Evolutionary conservation across 257 asterid genomes (phyloP), one percentile per base, ranked within the genome.

Genomic region (Lycium barbarum): DNA sequence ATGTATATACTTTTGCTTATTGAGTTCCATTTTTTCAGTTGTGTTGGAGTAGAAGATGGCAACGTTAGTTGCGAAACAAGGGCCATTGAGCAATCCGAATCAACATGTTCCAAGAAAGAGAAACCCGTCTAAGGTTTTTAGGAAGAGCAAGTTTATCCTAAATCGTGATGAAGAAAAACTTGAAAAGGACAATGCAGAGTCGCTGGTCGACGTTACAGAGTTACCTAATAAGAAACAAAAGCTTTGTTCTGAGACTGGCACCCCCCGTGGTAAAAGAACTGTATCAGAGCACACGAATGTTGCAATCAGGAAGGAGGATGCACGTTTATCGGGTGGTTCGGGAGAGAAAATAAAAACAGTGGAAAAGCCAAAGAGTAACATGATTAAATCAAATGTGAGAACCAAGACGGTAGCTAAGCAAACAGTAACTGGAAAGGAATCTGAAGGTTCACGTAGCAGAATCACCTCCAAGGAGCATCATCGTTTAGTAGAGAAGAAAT

Each of bases 81-180:
- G 89, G 47, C 85, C 68, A 40, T 85, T 84, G 35, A 87, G 79
- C 70, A 43, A n/a, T 51, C 68, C 33, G 81, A 45, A 73, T 58
- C 83, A 84, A 38, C 73, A 90, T 62, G 84, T 83, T 81, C 80
- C 87, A 59, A 86, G 88, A 49, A 86, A 74, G 74, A 86, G 86
- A 51, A 87, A 55, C 72, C 86, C 18, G 59, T 81, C 92, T 84
- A 81, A 15, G 76, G 35, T 68, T 17, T 38, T 65, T 49, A 86
- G 90, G 86, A 91, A 80, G 90, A 88, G 95, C 85, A 91, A 86
- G 86, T 87, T 90, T 84, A 70, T 86, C 43, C 51, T 91, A 85
- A 71, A 83, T 76, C 54, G 33, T 5, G 93, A 91, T 11, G 97
- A 93, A 22, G 94, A 89, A 53, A 92, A 90, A 58, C 90, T 84